phyloP scores from a whole-genome alignment of 1,284 basidiomycete genomes.

The Meripilus lineatus region DNA sequence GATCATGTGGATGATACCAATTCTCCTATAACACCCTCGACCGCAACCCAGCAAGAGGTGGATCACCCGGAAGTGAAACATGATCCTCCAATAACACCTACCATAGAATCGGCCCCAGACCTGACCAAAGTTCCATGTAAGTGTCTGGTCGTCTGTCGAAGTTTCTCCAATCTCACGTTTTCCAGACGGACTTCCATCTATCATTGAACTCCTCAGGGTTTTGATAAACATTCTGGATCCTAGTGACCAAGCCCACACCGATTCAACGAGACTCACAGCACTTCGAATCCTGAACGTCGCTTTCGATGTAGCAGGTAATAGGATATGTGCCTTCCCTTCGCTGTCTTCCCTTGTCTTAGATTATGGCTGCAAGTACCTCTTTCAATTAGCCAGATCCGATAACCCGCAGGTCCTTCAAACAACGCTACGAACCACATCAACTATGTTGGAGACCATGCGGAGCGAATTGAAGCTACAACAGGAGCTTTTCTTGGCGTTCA shows the following conservation, averaged over 20 bases:
- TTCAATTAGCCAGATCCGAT: conserved; percentile 90
- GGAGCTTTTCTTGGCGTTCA: conserved; percentile 92
- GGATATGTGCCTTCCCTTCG: conserved; percentile 73
- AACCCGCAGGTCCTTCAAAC: conserved; percentile 76
- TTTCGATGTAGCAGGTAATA: conserved; percentile 80
- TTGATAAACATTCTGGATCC: conserved; percentile 95
- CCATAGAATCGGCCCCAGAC: not conserved
- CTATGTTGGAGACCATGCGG: conserved; percentile 87
- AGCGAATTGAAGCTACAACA: conserved; percentile 92
- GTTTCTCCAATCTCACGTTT: conserved; percentile 1
- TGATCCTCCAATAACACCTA: not conserved
- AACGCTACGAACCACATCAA: conserved; percentile 82
- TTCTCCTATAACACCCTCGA: no score
- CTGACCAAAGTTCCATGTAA: conserved; percentile 31
- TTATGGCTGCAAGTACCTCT: conserved; percentile 92
- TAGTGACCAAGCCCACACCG: conserved; percentile 91
- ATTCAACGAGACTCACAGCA: conserved; percentile 90
- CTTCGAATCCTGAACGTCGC: conserved; percentile 87
- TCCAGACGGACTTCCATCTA: conserved; percentile 86
- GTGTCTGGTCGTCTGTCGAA: conserved; percentile 15
- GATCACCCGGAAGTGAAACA: not conserved
- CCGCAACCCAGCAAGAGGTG: not conserved
- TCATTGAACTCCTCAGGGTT: conserved; percentile 90
- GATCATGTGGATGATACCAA: no score
- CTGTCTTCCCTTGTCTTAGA: conserved; percentile 75